Evolutionary conservation across 345 rosid genomes (phyloP), one percentile per base, ranked within the genome.

Genomic region (Gossypium thurberi): DNA sequence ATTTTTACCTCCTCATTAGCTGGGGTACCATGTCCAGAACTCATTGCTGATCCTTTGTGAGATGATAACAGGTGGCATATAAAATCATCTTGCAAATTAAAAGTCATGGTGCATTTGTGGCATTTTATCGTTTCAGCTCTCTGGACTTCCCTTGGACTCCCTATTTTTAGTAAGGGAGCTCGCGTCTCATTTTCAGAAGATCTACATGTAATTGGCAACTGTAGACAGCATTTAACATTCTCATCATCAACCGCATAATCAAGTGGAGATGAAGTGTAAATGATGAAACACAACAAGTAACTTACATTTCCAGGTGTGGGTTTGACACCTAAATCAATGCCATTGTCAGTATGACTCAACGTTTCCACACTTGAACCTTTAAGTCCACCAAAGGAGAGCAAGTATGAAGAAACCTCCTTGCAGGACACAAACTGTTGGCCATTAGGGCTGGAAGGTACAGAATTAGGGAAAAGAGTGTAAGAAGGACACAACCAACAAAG

Each of bases 361-460:
- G 46, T 69, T 53, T 50, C 56, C 77, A 40, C 72, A 76, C 76
- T 82, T 77, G 77, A 78, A 75, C 66, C 87, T 72, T 23, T 77
- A 55, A 78, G 73, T 72, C 78, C 82, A 69, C 40, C 43, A 53
- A 56, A 48, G 23, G 86, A 81, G 63, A 75, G 85, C 77, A 92
- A 77, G 78, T 84, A 82, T 3, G 79, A 73, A n/a, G 87, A 85
- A 63, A 85, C 89, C 76, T 86, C 92, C 82, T 88, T 83, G 92
- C 84, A 86, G 82, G 93, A 82, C 75, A 78, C 85, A 83, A 90
- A 88, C 89, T 87, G 87, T 74, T 76, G 86, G 71, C 92, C 93
- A 46, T 83, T 79, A 82, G 95, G 95, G 87, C 97, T 92, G 83
- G 77, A 82, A 69, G 63, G 62, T 75, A 42, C 42, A 44, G 26